Base-by-base conservation (phyloP, 2,329 filamentous ascomycete species). In the Fusarium praegraminearum region DNA sequence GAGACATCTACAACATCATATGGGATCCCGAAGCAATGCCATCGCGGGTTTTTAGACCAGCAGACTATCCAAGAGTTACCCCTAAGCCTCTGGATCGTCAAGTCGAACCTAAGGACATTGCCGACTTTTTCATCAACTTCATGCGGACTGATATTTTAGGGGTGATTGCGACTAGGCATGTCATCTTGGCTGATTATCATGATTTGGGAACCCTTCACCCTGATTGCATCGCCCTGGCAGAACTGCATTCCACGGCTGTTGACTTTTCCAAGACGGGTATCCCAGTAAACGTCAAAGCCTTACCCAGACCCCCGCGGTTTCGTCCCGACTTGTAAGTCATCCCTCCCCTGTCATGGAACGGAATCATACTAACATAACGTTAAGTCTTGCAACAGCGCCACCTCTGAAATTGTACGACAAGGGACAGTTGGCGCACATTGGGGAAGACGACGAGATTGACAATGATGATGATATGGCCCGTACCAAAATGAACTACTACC, bases 1-100 rank as follows among this genome's bases (percentile, higher is more conserved):
- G 93, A 0, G 94, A 97, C 76, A 80, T 93, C 0, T 97, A 92
- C 78, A 91, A 93, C 68, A 80, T 97, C 51, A 92, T 97, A 49
- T 96, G 87, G 84, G 93, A 97, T 70, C 71, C 78, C 0, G 75
- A 77, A 0, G 82, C 89, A 0, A 77, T 85, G 2, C 83, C 86
- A 0, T 41, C 70, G 13, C 24, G 16, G 0, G 81, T 79, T 0
- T 87, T 83, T n/a, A 0, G 5, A 1, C 87, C 93, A 0, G 93
- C 93, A 0, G 88, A 93, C 67, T 97, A 97, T 71, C 85, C 88
- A 5, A 84, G 87, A 2, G 82, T 87, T 0, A 18, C 70, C 0
- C 87, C 91, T 0, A 64, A 83, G 0, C 83, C 90, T 49, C 85
- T 97, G n/a, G 83, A 85, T 10, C 83, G 91, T 1, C 66, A 79